Evolutionary conservation across 805 yeast species (phyloP).

Genomic region (Spathaspora girioi): DNA sequence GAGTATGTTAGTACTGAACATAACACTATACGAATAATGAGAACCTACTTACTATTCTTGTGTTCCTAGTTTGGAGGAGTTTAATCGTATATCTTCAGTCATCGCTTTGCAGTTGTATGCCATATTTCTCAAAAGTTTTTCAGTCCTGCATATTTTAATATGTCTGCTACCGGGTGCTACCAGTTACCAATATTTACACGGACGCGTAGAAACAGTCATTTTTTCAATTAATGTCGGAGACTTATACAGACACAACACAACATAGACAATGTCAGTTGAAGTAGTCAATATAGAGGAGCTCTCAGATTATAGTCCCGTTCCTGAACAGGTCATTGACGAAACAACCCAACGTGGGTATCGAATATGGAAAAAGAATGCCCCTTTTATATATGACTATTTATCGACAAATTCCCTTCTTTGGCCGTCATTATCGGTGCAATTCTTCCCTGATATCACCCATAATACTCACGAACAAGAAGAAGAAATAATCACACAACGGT

Average conservation of each 20-base stretch:
- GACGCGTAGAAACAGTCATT: neutral
- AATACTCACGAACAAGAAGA: constrained; percentile 1
- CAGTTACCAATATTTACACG: neutral
- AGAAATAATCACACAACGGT: constrained; percentile 28
- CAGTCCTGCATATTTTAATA: neutral
- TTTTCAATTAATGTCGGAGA: neutral
- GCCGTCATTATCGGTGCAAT: constrained; percentile 42
- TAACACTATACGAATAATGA: neutral
- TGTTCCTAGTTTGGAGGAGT: constrained; percentile 83
- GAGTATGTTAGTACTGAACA: constrained; percentile 1
- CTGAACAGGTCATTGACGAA: constrained; percentile 19
- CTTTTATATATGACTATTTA: constrained; percentile 39
- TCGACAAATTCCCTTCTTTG: constrained; percentile 38
- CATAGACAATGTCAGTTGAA: constrained; percentile 4
- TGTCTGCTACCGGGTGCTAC: neutral
- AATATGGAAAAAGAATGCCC: constrained; percentile 42
- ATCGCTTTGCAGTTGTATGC: neutral
- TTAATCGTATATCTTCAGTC: constrained; percentile 42
- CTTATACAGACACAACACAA: neutral
- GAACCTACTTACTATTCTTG: constrained; percentile 62
- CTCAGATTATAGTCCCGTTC: neutral
- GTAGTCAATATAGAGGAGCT: neutral
- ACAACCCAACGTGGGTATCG: constrained; percentile 31
- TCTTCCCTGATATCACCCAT: constrained; percentile 37
- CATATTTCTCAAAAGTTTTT: neutral